Evolutionary conservation across 306 rosid genomes (phyloP).

Genomic region (Carpinus fangiana): DNA sequence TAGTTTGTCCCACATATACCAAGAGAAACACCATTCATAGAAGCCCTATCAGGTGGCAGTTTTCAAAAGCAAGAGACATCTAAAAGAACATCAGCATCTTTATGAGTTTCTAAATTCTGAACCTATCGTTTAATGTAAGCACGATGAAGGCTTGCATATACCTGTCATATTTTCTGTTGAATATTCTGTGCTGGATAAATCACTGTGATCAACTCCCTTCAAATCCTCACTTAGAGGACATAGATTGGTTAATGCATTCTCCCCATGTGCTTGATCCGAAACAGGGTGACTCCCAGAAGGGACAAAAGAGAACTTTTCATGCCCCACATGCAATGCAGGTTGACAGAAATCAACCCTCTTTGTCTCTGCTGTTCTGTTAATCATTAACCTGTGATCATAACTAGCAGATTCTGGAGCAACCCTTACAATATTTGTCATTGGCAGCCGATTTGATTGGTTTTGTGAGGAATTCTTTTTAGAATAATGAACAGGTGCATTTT

Average conservation of each 20-base stretch:
- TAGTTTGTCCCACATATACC: background rate
- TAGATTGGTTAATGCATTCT: conserved; percentile 40
- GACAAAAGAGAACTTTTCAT: conserved; percentile 72
- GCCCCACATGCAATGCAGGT: conserved; percentile 51
- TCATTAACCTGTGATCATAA: conserved; percentile 48
- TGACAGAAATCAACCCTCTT: conserved; percentile 80
- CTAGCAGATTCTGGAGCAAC: conserved; percentile 73
- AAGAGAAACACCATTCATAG: background rate
- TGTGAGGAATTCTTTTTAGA: conserved; percentile 54
- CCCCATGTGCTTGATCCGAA: conserved; percentile 51
- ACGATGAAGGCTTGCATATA: conserved; percentile 24
- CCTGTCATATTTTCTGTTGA: conserved; percentile 55
- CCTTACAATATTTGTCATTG: conserved; percentile 53
- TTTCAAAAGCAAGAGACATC: background rate
- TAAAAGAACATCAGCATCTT: background rate
- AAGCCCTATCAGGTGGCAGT: background rate
- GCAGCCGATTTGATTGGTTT: conserved; percentile 59
- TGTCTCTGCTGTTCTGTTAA: conserved; percentile 54
- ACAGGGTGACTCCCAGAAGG: conserved; percentile 42
- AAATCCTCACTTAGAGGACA: conserved; percentile 65
- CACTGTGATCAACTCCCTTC: conserved; percentile 44
- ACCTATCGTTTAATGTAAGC: background rate
- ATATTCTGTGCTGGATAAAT: conserved; percentile 35
- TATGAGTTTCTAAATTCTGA: background rate
- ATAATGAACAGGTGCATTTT: conserved; percentile 41